A percentile compares a stretch with the other conserved stretches of the same genome.
These are phyloP conservation scores for Lomentospora prolificans DNA, from an alignment of 2,329 filamentous ascomycete species.

Conservation along the genomic window DNA sequence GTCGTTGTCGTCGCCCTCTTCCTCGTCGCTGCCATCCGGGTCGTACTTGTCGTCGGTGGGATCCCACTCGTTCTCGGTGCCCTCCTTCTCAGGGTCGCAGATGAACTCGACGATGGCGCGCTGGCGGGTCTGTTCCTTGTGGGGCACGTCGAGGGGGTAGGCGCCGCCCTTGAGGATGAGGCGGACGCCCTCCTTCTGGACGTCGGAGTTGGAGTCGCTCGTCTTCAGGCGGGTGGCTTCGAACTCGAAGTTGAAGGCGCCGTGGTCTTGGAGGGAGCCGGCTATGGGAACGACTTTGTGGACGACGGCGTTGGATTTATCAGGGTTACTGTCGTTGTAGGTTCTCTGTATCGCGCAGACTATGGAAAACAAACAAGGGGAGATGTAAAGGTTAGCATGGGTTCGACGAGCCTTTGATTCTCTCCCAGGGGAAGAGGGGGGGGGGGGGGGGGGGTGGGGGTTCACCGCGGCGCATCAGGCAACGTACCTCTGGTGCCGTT, in stretches of 20 bases:
- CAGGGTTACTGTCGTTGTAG: slow-evolving; percentile 35
- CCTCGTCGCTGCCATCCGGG: slow-evolving; percentile 20
- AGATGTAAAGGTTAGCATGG: slow-evolving; percentile 10
- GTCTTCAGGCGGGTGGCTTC: slow-evolving; percentile 56
- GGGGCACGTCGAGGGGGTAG: slow-evolving; percentile 38
- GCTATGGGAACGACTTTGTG: slow-evolving; percentile 61
- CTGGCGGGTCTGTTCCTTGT: slow-evolving; percentile 46
- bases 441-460: no score
- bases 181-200: slow-evolving; percentile 60
- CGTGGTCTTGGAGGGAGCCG: slow-evolving; percentile 52
- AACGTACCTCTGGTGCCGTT: slow-evolving; percentile 55
- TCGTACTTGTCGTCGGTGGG: slow-evolving; percentile 41
- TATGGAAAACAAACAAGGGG: slow-evolving; percentile 20
- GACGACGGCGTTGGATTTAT: slow-evolving; percentile 37
- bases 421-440: no score
- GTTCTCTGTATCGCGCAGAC: slow-evolving; percentile 66
- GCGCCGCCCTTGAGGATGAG: slow-evolving; percentile 56
- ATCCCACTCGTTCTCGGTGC: slow-evolving; percentile 61
- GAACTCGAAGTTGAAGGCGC: slow-evolving; percentile 53
- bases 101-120: slow-evolving; percentile 76
- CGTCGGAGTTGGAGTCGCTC: slow-evolving; percentile 51
- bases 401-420: no score
- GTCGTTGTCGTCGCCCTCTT: slow-evolving; percentile 22
- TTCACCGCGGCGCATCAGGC: no score
- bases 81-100: slow-evolving; percentile 64